Percentiles rank a stretch among this genome's conserved stretches.
These are phyloP conservation scores for Ascochyta fabae DNA, from an alignment of 2,329 filamentous ascomycete species.

Conservation along the genomic window DNA sequence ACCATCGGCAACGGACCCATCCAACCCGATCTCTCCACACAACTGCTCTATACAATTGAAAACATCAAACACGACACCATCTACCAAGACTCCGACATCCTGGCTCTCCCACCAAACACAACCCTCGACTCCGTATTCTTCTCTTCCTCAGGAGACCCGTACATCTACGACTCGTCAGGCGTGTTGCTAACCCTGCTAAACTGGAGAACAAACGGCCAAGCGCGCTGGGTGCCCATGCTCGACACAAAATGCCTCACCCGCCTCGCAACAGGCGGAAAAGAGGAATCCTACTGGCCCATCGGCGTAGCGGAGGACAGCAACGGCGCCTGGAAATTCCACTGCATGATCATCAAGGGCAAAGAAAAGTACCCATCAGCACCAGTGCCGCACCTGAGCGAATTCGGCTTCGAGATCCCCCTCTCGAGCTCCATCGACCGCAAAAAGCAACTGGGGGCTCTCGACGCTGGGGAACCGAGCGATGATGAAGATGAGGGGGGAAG, in stretches of 20 bases:
- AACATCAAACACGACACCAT: constrained; percentile 92
- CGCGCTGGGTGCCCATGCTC: constrained; percentile 88
- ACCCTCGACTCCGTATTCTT: constrained; percentile 87
- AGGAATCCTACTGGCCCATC: constrained; percentile 93
- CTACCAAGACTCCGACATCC: constrained; percentile 92
- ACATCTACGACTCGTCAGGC: constrained; percentile 92
- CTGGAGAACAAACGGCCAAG: constrained; percentile 86
- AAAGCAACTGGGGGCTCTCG: constrained; percentile 30
- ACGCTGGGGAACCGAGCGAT: constrained; percentile 44
- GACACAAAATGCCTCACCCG: constrained; percentile 86
- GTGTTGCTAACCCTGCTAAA: constrained; percentile 86
- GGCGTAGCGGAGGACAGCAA: constrained; percentile 89
- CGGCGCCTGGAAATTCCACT: constrained; percentile 90
- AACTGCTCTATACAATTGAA: constrained; percentile 88
- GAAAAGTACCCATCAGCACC: constrained; percentile 85
- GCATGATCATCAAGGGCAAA: constrained; percentile 96
- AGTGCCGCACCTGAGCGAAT: constrained; percentile 90
- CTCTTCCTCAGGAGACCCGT: constrained; percentile 91
- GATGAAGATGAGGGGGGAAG: constrained; percentile 22
- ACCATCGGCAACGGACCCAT: constrained; percentile 93
- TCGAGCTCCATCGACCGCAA: constrained; percentile 57
- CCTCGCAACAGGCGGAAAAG: constrained; percentile 81
- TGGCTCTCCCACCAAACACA: constrained; percentile 78
- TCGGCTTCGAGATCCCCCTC: constrained; percentile 87
- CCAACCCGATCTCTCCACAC: constrained; percentile 76